phyloP scores from a whole-genome alignment of 805 yeast species.

The Jamesozyma piceae region DNA sequence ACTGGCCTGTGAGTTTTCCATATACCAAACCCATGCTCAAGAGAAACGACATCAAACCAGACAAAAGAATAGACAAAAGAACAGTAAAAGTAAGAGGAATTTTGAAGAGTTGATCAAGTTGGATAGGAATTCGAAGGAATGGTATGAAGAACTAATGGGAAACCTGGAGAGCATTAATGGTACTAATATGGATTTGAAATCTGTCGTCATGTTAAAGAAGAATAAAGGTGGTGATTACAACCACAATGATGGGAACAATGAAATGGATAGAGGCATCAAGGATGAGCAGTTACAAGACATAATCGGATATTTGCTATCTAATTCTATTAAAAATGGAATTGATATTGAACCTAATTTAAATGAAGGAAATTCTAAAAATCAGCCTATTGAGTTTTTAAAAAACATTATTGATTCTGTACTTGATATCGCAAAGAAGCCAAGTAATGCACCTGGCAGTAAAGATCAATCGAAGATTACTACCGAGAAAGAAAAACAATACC shows the following conservation, averaged over 20 bases:
- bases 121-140: slow-evolving; percentile 9
- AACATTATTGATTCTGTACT: slow-evolving; percentile 22
- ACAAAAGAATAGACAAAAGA: not conserved
- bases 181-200: slow-evolving; percentile 11
- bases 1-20: slow-evolving; percentile 23
- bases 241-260: not conserved
- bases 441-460: not conserved
- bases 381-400: slow-evolving; percentile 23
- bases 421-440: slow-evolving; percentile 1
- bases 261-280: not conserved
- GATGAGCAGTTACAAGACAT: slow-evolving; percentile 16
- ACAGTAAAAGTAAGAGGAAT: not conserved
- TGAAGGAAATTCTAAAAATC: slow-evolving; percentile 6
- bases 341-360: slow-evolving; percentile 17
- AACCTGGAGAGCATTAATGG: slow-evolving; percentile 16
- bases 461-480: not conserved
- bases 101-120: slow-evolving; percentile 10
- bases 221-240: not conserved
- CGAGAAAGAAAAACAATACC: slow-evolving; percentile 5
- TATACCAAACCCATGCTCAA: slow-evolving; percentile 15
- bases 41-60: not conserved
- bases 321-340: slow-evolving; percentile 23
- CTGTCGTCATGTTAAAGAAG: not conserved
- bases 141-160: slow-evolving; percentile 15
- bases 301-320: slow-evolving; percentile 26